A percentile compares a stretch with the other conserved stretches of the same genome.
These are phyloP conservation scores for Inga leiocalycina DNA, from an alignment of 306 rosid species.

Conservation along the genomic window DNA sequence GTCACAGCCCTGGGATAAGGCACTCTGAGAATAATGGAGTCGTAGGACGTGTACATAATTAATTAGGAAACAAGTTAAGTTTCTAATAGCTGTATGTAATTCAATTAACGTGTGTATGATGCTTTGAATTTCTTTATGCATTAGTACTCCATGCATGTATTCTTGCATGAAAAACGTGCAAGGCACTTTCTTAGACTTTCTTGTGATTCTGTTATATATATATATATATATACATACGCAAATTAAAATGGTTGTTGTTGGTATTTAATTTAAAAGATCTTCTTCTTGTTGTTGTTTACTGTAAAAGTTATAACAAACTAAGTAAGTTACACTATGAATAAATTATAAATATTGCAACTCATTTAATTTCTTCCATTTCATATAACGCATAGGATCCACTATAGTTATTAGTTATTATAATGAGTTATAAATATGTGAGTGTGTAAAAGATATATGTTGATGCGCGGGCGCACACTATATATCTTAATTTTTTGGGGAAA, in stretches of 20 bases:
- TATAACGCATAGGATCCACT: too few species aligned
- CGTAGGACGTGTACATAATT: neutral
- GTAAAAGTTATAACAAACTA: too few species aligned
- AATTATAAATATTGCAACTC: neutral
- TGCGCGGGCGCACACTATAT: too few species aligned
- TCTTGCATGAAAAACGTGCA: neutral
- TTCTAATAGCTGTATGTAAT: neutral
- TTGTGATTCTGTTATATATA: too few species aligned
- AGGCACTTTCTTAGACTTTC: too few species aligned
- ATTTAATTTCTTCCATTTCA: too few species aligned
- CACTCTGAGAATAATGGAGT: constrained; percentile 25
- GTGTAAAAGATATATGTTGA: too few species aligned
- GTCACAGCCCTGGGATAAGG: constrained; percentile 55
- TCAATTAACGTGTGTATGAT: neutral
- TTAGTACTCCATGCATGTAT: neutral
- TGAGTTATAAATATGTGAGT: neutral
- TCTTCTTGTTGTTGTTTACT: neutral
- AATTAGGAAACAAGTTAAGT: neutral
- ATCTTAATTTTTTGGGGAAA: too few species aligned
- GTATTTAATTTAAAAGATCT: neutral
- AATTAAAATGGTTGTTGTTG: neutral
- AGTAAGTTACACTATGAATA: neutral
- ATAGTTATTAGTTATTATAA: neutral
- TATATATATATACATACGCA: neutral
- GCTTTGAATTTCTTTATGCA: neutral